Conservation (phyloP, 2,329 filamentous ascomycete species). For the Paecilomyces dactylethromorphus region DNA sequence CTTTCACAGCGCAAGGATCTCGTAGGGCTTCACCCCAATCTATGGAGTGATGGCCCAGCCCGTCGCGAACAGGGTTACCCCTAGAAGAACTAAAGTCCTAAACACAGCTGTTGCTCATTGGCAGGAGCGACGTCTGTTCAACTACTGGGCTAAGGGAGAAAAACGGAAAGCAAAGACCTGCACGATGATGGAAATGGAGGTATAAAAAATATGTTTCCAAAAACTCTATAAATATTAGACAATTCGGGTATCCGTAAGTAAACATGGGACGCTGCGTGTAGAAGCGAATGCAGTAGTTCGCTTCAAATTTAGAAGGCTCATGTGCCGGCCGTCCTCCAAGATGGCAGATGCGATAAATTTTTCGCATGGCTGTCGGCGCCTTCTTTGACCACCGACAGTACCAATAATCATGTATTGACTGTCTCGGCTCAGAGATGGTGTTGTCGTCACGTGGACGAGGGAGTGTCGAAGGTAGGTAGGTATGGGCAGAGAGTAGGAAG, state of each 20-base stretch:
- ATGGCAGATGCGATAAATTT: neutral
- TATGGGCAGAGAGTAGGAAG: neutral
- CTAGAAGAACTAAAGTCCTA: neutral
- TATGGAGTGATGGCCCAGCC: no score
- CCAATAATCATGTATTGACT: neutral
- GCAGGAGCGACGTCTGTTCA: neutral
- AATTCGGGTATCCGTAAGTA: neutral
- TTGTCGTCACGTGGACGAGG: neutral
- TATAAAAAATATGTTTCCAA: neutral
- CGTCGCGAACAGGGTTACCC: neutral
- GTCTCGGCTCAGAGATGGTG: neutral
- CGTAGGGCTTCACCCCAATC: no score
- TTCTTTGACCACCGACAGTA: neutral
- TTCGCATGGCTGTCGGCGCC: neutral
- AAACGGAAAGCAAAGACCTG: neutral
- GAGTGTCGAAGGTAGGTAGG: neutral
- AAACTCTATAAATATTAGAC: neutral
- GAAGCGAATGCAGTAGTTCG: neutral
- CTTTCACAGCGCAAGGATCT: no score
- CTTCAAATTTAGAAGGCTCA: neutral
- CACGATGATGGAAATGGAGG: neutral
- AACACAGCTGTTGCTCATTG: neutral
- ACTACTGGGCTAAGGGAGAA: neutral
- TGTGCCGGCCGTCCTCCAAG: neutral
- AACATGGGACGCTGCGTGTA: neutral